Base-by-base conservation (phyloP, 2,329 filamentous ascomycete genomes). In the Iodosphaeria phyllophila region DNA sequence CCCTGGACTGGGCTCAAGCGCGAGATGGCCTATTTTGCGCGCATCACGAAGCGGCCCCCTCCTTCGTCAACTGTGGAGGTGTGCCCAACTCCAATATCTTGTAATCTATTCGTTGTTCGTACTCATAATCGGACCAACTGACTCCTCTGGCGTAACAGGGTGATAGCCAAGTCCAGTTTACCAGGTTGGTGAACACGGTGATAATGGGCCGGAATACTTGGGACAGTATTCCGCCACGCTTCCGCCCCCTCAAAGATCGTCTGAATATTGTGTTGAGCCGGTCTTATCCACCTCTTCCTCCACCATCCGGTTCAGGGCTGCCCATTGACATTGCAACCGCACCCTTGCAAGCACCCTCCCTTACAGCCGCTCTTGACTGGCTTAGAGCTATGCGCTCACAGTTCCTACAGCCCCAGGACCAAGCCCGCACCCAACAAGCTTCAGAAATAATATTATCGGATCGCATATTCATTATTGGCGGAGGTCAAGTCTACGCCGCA, bases 131-230 rank as follows among this genome's bases (percentile, higher is more conserved):
- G n/a, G n/a, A n/a, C n/a, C n/a, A n/a, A n/a, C n/a, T n/a, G n/a
- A n/a, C n/a, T n/a, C n/a, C n/a, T n/a, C n/a, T n/a, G n/a, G n/a
- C n/a, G n/a, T n/a, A n/a, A n/a, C n/a, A n/a, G n/a, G n/a, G n/a
- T n/a, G n/a, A n/a, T n/a, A n/a, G n/a, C n/a, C n/a, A n/a, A n/a
- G n/a, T n/a, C n/a, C n/a, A n/a, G n/a, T n/a, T n/a, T n/a, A n/a
- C n/a, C n/a, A n/a, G n/a, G n/a, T n/a, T n/a, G 20, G 29, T 54
- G 35, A 86, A 84, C 47, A 77, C 79, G 11, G 79, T 95, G 25
- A 75, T 98, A 37, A 98, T 98, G 89, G 89, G 89, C 31, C 77
- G 89, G 42, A 93, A 91, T 51, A 98, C 89, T 0, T 98, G 86
- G 74, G 82, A 92, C 26, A 82, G 73, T 34, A 86, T 98, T 31